These are phyloP conservation scores for Nepenthes mirabilis DNA, from an alignment of 148 eudicot species.

Conservation along the genomic window DNA sequence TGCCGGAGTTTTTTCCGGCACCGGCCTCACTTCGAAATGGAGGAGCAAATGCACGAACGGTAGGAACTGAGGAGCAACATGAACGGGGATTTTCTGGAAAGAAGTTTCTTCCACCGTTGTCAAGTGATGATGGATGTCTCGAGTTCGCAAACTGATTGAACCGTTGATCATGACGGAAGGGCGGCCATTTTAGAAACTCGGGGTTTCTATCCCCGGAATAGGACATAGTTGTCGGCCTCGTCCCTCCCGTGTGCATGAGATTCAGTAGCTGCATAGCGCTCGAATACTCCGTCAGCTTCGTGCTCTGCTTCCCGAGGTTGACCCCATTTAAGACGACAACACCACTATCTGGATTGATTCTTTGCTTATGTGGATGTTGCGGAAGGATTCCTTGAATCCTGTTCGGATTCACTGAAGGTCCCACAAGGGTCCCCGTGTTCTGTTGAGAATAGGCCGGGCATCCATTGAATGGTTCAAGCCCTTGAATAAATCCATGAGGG, in stretches of 20 bases:
- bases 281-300: constrained; percentile 4
- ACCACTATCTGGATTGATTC: constrained; percentile 22
- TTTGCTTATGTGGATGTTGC: constrained; percentile 11
- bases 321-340: constrained; percentile 14
- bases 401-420: constrained; percentile 20
- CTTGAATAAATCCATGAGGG: constrained; percentile 10
- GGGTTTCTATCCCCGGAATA: constrained; percentile 15
- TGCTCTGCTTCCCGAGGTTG: constrained; percentile 18
- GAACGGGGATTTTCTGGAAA: no score
- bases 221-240: constrained; percentile 12
- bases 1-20: no score
- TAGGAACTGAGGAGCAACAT: no score
- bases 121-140: no score
- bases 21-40: no score
- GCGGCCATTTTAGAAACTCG: constrained; percentile 15
- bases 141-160: constrained; percentile 9
- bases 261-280: constrained; percentile 67
- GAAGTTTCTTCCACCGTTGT: no score
- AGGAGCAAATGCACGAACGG: no score
- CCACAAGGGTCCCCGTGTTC: constrained; percentile 7
- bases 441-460: constrained; percentile 12
- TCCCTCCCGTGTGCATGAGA: constrained; percentile 45
- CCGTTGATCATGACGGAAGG: constrained; percentile 8
- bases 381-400: constrained; percentile 12
- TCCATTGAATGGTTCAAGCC: constrained; percentile 18